A percentile compares a stretch with the other conserved stretches of the same genome.
Conservation (phyloP, 306 rosid species). For the Spatholobus suberectus region DNA sequence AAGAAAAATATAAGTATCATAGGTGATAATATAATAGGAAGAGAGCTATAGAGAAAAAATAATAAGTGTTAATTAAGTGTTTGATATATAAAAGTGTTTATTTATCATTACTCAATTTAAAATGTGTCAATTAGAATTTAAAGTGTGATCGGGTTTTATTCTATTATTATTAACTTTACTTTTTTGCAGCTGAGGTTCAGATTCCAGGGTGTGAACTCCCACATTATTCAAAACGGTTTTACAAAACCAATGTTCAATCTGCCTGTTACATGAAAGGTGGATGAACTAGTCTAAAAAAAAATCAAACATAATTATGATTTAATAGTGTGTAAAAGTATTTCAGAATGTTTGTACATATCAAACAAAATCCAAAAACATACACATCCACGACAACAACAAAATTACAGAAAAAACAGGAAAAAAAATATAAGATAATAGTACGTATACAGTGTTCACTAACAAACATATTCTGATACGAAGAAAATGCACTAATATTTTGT, state of each 20-base stretch:
- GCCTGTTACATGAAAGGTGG: neutral
- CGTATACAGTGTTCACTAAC: constrained; percentile 11
- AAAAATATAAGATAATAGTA: neutral
- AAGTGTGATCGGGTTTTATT: neutral
- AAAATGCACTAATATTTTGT: neutral
- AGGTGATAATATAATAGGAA: too few relatives aligned
- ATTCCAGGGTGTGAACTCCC: constrained; percentile 19
- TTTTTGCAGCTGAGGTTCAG: neutral
- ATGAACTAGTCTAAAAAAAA: neutral
- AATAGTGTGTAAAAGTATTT: neutral
- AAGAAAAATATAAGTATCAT: too few relatives aligned
- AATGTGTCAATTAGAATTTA: constrained; percentile 4
- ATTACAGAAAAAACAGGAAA: neutral
- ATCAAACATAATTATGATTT: constrained; percentile 10
- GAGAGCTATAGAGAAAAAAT: too few relatives aligned
- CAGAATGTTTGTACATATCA: constrained; percentile 4
- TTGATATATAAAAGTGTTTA: too few relatives aligned
- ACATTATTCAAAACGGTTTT: neutral
- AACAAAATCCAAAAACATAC: neutral
- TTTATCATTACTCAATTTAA: too few relatives aligned
- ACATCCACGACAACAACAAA: neutral
- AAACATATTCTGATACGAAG: constrained; percentile 25
- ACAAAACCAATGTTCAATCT: constrained; percentile 22
- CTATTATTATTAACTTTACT: neutral
- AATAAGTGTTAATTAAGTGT: too few relatives aligned